Evolutionary conservation across 2,329 filamentous ascomycete genomes (phyloP).

Genomic region (Cylindrodendrum hubeiense): DNA sequence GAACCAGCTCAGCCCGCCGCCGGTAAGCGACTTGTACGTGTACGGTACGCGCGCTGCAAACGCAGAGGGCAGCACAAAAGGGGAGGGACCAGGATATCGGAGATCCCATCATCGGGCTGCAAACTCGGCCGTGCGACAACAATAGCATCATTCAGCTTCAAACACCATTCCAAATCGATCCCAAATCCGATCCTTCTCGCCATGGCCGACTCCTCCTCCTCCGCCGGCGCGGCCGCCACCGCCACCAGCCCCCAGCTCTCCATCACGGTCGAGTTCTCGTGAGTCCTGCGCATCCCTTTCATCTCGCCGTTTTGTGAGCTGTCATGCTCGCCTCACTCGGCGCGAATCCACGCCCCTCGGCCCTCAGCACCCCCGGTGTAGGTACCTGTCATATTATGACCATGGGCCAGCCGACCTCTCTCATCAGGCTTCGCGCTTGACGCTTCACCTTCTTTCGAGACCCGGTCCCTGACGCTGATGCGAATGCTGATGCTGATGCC

Average conservation of each 20-base stretch:
- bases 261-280: conserved; percentile 80
- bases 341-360: conserved; percentile 9
- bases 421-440: neutral
- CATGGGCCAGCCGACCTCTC: neutral
- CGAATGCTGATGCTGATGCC: conserved; percentile 1
- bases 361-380: conserved; percentile 1
- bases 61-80: neutral
- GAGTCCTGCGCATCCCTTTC: conserved; percentile 44
- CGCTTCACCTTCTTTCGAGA: conserved; percentile 8
- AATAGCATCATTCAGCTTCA: conserved; percentile 6
- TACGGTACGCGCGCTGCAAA: neutral
- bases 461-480: conserved; percentile 15
- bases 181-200: conserved; percentile 15
- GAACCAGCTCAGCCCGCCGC: too few species aligned
- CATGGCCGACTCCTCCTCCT: conserved; percentile 33
- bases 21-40: neutral
- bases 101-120: conserved; percentile 4
- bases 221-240: neutral
- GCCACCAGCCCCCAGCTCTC: conserved; percentile 55
- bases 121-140: conserved; percentile 1
- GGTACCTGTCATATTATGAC: conserved; percentile 4
- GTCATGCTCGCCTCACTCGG: conserved; percentile 34
- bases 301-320: conserved; percentile 38
- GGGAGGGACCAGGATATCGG: conserved; percentile 21
- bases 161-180: neutral